Evolutionary conservation across 2,329 filamentous ascomycete species (phyloP), one percentile per base, ranked within the genome.

Genomic region (Ceratocystis eucalypticola): DNA sequence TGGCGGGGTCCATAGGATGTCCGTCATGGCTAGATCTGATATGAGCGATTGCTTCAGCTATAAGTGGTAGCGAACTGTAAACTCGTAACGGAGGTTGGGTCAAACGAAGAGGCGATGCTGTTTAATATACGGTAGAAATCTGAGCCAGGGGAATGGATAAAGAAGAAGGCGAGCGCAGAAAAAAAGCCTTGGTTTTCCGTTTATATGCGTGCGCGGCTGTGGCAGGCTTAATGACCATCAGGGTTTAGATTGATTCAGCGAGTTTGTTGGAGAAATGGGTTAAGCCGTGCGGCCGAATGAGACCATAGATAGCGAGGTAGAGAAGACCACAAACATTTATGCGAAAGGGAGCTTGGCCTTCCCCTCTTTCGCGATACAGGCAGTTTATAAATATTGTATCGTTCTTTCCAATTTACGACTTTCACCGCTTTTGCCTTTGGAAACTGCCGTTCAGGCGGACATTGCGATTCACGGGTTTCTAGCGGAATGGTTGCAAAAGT

Each of bases 1-100:
- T 30, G 45, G 61, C 59, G 65, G 61, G n/a, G 55, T 62, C 64
- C 64, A 66, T n/a, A 66, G 57, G 20, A 66, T 41, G 12, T 62
- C 44, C 17, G 63, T 17, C 61, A 63, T 63, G 17, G 41, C 61
- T 28, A 30, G 7, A 30, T 12, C 8, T 48, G 25, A 3, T 22
- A 8, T 15, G 44, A 5, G 10, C n/a, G 22, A 12, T 6, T 17
- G 3, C 12, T 17, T 57, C 2, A 6, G 53, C 10, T 41, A 4
- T 41, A 57, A 33, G 53, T 30, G 17, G 22, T 53, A 28, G 53
- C 8, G 28, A 57, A 7, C 22, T 25, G 22, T 55, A 17, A 55
- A 41, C 4, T 41, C 12, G 53, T n/a, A 28, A 33, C 10, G 20
- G 28, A 57, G 53, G 22, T 5, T 41, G 37, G 10, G 10, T 41